Conservation (phyloP, 75 land plant genomes). For the Pseudotsuga menziesii region DNA sequence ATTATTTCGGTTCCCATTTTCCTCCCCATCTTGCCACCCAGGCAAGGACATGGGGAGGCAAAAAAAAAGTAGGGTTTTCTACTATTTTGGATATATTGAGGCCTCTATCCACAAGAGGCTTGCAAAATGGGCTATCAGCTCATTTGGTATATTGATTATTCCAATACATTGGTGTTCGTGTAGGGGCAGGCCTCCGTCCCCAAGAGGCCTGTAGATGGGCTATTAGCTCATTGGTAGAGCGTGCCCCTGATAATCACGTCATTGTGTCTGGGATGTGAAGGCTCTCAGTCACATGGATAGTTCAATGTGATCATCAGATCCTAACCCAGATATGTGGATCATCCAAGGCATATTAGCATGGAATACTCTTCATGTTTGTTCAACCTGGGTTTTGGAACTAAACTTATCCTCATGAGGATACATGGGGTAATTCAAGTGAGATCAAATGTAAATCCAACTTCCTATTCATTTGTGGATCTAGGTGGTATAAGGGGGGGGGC, state of each 20-base stretch:
- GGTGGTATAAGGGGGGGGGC: background rate
- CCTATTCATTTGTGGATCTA: background rate
- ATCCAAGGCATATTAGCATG: background rate
- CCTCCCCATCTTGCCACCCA: no score
- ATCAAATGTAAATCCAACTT: background rate
- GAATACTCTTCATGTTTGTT: background rate
- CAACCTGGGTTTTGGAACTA: background rate
- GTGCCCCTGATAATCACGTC: background rate
- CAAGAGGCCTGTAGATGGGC: no score
- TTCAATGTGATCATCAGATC: background rate
- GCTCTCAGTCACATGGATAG: background rate
- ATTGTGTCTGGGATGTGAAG: background rate
- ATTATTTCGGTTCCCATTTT: no score
- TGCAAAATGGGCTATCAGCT: no score
- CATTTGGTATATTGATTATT: no score
- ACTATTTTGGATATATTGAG: no score
- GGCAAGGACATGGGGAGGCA: no score
- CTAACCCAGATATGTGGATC: background rate
- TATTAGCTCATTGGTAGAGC: background rate
- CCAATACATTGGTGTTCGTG: no score
- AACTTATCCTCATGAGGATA: background rate
- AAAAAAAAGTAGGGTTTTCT: no score
- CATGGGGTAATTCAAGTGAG: background rate
- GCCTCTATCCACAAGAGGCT: no score
- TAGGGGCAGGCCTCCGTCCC: no score